Evolutionary conservation across 2,329 filamentous ascomycete species (phyloP).

Genomic region (Sporothrix globosa): DNA sequence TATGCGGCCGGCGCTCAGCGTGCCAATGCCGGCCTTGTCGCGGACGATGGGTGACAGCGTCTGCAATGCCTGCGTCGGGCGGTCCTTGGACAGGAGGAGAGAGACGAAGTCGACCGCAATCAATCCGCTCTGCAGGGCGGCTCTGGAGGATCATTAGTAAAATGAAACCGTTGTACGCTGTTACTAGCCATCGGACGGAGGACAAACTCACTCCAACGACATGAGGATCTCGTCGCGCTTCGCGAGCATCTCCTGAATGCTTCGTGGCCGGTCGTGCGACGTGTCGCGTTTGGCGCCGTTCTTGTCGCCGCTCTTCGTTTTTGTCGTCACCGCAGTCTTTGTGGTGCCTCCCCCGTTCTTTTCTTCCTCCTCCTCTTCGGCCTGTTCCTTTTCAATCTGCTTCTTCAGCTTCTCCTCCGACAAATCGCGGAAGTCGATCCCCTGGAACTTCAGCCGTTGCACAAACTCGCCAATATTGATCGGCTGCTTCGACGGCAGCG

Average conservation of each 20-base stretch:
- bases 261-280: conserved; percentile 22
- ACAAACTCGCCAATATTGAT: conserved; percentile 75
- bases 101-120: conserved; percentile 82
- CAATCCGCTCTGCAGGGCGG: conserved; percentile 62
- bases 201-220: conserved; percentile 57
- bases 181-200: not conserved
- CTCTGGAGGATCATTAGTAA: conserved; percentile 42
- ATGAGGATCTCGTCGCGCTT: conserved; percentile 62
- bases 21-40: conserved; percentile 71
- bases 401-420: conserved; percentile 72
- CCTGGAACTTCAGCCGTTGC: conserved; percentile 74
- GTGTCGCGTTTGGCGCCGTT: conserved; percentile 45
- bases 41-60: conserved; percentile 74
- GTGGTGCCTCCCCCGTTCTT: conserved; percentile 50
- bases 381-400: conserved; percentile 62
- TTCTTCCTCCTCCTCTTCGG: conserved; percentile 40
- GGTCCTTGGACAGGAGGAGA: conserved; percentile 78
- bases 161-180: not conserved
- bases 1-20: conserved; percentile 69
- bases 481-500: conserved; percentile 59
- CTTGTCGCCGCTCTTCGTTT: conserved; percentile 36
- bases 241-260: conserved; percentile 48
- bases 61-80: conserved; percentile 67
- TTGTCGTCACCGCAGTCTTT: not conserved
- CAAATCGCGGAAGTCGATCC: conserved; percentile 79